phyloP scores from a whole-genome alignment of 106 monocot species.

The Platanthera guangdongensis region DNA sequence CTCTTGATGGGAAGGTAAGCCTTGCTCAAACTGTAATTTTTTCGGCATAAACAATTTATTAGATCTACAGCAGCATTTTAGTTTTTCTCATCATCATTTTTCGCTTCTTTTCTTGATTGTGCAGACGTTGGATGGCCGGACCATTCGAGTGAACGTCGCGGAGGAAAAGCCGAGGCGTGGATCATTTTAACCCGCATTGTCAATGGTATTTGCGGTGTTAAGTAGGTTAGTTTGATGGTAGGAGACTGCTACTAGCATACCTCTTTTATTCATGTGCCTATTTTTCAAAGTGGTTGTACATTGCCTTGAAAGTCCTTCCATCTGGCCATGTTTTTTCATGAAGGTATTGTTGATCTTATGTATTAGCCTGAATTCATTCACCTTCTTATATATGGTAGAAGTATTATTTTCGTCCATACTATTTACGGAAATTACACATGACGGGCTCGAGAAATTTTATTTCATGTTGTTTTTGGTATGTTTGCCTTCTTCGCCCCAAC shows the following conservation, averaged over 20 bases:
- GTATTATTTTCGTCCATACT: no score
- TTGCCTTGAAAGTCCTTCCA: no score
- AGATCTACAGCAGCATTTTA: not conserved
- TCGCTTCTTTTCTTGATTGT: constrained; percentile 1
- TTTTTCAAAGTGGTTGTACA: no score
- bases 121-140: constrained; percentile 71
- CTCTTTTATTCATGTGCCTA: no score
- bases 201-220: not conserved
- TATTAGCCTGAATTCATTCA: no score
- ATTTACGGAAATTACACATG: no score
- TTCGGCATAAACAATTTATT: not conserved
- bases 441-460: no score
- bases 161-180: constrained; percentile 54
- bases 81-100: not conserved
- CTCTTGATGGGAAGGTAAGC: constrained; percentile 83
- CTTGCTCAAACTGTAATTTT: not conserved
- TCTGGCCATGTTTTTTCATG: no score
- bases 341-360: not conserved
- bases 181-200: not conserved
- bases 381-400: no score
- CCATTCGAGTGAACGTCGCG: constrained; percentile 67
- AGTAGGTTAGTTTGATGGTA: not conserved
- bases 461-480: no score
- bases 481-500: no score
- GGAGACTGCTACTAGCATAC: not conserved